phyloP scores from a whole-genome alignment of 202 grass and related monocot species.

The Setaria viridis region DNA sequence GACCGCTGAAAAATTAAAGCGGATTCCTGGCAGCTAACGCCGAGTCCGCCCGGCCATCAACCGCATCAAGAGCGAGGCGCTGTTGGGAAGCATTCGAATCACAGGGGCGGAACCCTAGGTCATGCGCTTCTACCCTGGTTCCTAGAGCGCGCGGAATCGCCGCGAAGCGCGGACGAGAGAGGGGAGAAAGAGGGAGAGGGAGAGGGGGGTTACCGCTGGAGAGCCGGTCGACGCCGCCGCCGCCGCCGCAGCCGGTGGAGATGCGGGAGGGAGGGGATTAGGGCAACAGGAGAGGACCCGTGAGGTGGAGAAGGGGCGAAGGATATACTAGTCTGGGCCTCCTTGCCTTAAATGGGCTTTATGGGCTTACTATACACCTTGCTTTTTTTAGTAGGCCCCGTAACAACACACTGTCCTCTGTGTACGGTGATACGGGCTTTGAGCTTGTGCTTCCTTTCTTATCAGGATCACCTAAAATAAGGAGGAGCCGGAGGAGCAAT shows the following conservation, averaged over 20 bases:
- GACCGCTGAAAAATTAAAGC: background rate
- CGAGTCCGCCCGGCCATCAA: background rate
- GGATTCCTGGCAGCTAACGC: background rate
- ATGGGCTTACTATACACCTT: no score
- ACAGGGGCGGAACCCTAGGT: background rate
- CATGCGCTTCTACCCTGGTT: background rate
- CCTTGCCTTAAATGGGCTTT: background rate
- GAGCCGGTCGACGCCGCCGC: background rate
- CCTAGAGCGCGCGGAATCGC: background rate
- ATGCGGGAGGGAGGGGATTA: background rate
- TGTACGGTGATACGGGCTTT: no score
- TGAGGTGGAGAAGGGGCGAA: no score
- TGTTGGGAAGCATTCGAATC: background rate
- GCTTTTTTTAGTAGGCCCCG: no score
- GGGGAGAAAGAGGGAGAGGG: no score
- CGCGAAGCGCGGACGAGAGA: background rate
- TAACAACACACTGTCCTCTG: no score
- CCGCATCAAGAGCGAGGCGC: background rate
- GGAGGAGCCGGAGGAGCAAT: no score
- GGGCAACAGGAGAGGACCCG: background rate
- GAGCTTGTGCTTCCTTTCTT: no score
- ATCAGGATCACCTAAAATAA: no score
- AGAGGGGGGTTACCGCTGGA: background rate
- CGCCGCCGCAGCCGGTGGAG: background rate
- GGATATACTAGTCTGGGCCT: slow-evolving; percentile 3